These are phyloP conservation scores for Mariannaea sp. DNA, from an alignment of 2,329 filamentous ascomycete species.

Conservation along the genomic window DNA sequence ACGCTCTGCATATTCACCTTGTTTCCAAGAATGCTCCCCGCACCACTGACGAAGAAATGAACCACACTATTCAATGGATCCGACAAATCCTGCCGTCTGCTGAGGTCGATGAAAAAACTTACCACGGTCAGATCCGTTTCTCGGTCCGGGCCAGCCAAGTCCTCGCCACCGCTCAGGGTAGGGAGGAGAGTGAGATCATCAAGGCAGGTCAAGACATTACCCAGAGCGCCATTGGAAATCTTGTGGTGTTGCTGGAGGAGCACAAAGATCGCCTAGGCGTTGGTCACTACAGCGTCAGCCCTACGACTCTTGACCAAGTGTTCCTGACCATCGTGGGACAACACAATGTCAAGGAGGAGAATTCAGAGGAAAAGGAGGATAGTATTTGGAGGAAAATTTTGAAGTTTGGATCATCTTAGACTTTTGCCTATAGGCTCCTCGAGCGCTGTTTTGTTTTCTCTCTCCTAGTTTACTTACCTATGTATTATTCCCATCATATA, in stretches of 20 bases:
- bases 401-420: constrained; percentile 33
- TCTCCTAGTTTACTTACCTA: no score
- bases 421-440: background rate
- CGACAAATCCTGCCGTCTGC: constrained; percentile 63
- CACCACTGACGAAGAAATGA: constrained; percentile 71
- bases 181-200: constrained; percentile 31
- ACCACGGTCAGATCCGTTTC: constrained; percentile 88
- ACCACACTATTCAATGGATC: constrained; percentile 69
- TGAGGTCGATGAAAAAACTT: constrained; percentile 72
- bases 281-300: constrained; percentile 84
- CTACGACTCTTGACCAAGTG: constrained; percentile 88
- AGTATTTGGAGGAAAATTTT: constrained; percentile 31
- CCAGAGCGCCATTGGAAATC: constrained; percentile 63
- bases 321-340: constrained; percentile 83
- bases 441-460: no score
- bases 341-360: constrained; percentile 79
- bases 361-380: constrained; percentile 49
- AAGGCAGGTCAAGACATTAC: constrained; percentile 35
- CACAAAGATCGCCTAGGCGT: constrained; percentile 71
- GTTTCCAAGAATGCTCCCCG: constrained; percentile 76
- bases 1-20: constrained; percentile 80
- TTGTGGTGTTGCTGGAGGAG: constrained; percentile 76
- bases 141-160: constrained; percentile 64
- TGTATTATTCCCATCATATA: background rate
- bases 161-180: constrained; percentile 32